A percentile compares a stretch with the other conserved stretches of the same genome.
These are phyloP conservation scores for Panicum virgatum DNA, from an alignment of 202 grass and related monocot genomes.

Conservation along the genomic window DNA sequence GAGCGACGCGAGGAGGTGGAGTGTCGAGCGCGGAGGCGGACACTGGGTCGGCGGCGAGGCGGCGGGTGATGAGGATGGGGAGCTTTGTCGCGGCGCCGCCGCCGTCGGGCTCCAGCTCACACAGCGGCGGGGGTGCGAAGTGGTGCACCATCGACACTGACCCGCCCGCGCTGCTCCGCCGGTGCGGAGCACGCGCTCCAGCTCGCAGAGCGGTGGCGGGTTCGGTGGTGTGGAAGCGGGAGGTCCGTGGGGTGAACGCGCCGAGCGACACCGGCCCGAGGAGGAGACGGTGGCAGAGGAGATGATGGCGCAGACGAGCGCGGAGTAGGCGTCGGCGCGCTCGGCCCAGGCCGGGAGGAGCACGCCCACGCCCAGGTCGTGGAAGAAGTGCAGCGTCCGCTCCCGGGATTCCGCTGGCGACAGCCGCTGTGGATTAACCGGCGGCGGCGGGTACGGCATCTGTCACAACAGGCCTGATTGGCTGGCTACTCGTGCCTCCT, in stretches of 20 bases:
- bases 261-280: no score
- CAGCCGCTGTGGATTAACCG: constrained; percentile 2
- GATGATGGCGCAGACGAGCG: constrained; percentile 51
- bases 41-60: constrained; percentile 44
- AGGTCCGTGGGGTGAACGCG: no score
- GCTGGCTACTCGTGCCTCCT: no score
- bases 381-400: constrained; percentile 37
- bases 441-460: not conserved
- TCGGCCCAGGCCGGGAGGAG: constrained; percentile 41
- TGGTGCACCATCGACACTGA: no score
- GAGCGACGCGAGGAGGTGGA: constrained; percentile 46
- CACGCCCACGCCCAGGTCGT: not conserved
- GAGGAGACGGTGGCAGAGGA: constrained; percentile 43
- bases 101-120: no score
- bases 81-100: no score
- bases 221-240: no score
- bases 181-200: no score
- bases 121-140: no score
- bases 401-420: constrained; percentile 17
- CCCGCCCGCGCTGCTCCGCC: no score
- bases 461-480: not conserved
- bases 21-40: constrained; percentile 36
- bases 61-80: no score
- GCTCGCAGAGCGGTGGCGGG: no score
- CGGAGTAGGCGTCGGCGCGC: constrained; percentile 45